Base-by-base conservation (phyloP, 768 basidiomycete genomes). In the Coprinellus micaceus region DNA sequence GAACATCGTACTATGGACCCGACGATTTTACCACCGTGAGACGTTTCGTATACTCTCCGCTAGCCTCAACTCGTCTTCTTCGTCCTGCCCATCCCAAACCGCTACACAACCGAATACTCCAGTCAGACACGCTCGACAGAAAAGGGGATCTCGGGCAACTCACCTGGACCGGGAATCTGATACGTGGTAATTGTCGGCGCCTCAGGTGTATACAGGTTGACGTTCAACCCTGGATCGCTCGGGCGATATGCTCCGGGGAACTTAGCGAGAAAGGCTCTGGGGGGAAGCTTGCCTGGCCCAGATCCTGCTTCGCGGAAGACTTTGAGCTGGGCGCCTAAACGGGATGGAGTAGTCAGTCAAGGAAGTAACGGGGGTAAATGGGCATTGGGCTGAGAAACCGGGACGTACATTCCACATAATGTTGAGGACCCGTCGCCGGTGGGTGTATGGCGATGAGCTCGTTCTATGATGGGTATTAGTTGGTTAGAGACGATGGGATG, bases 371-470 rank as follows among this genome's bases (percentile, higher is more conserved):
- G 9, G 9, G n/a, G 10, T n/a, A 45, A 19, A n/a, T 45, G 9
- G 24, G 44, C 7, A 24, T 45, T 9, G 7, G 24, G 24, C n/a
- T n/a, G 24, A n/a, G 44, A 10, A 45, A 45, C 21, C 10, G 44
- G 21, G n/a, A 19, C 58, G 30, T 37, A 69, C 73, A 74, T 61
- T 73, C 73, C 10, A 71, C 70, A 60, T 73, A 74, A 66, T 71
- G 71, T 58, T 73, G 72, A 19, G 73, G 71, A 2, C 69, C 70
- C 53, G 70, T 71, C 52, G 69, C 67, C 37, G 21, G 5, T 7
- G 70, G 66, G 56, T 73, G 72, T 29, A 74, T 60, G 24, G 73
- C 71, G 28, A 74, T 66, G 17, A 74, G 67, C 59, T 74, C 69
- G 59, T 73, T 63, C 65, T 70, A 52, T 15, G 7, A 30, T 3